phyloP scores from a whole-genome alignment of 2,329 filamentous ascomycete genomes.

The Dichotomopilus funicola region DNA sequence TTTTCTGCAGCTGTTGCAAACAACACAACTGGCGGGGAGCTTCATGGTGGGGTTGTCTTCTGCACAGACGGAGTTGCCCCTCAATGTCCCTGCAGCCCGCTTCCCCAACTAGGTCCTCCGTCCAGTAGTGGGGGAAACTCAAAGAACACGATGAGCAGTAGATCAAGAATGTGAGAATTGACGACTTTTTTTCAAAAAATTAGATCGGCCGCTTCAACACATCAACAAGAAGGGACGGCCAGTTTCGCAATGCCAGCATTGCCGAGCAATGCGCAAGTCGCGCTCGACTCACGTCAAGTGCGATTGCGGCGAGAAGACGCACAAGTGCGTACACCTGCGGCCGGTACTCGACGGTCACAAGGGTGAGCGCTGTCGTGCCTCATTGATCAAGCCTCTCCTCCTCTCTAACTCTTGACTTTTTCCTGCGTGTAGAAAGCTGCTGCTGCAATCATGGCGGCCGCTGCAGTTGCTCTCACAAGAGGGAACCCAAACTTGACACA shows the following conservation, averaged over 20 bases:
- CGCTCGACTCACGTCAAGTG: slow-evolving; percentile 92
- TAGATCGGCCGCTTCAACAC: slow-evolving; percentile 85
- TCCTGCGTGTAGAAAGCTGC: slow-evolving; percentile 49
- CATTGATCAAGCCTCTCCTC: slow-evolving; percentile 20
- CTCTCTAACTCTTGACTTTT: slow-evolving; percentile 27
- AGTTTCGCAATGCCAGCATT: slow-evolving; percentile 96
- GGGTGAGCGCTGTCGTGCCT: slow-evolving; percentile 40
- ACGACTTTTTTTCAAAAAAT: slow-evolving; percentile 16
- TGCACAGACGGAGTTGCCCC: slow-evolving; percentile 6
- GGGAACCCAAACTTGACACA: slow-evolving; percentile 53
- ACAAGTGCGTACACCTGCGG: slow-evolving; percentile 58
- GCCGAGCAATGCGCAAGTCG: slow-evolving; percentile 91
- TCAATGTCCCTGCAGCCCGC: background rate
- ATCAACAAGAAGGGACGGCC: slow-evolving; percentile 98
- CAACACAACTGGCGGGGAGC: slow-evolving; percentile 11
- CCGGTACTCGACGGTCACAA: slow-evolving; percentile 52
- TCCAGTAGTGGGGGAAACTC: slow-evolving; percentile 4
- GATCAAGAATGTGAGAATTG: background rate
- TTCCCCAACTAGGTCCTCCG: background rate
- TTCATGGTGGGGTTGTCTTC: slow-evolving; percentile 5
- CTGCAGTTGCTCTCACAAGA: slow-evolving; percentile 60
- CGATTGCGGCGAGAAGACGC: slow-evolving; percentile 90
- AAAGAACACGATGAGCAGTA: background rate
- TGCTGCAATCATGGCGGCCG: slow-evolving; percentile 64
- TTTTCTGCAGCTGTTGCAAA: slow-evolving; percentile 12